A percentile compares a stretch with the other conserved stretches of the same genome.
Conservation (phyloP, 1,139 yeast genomes). For the Zygosaccharomyces sapae region DNA sequence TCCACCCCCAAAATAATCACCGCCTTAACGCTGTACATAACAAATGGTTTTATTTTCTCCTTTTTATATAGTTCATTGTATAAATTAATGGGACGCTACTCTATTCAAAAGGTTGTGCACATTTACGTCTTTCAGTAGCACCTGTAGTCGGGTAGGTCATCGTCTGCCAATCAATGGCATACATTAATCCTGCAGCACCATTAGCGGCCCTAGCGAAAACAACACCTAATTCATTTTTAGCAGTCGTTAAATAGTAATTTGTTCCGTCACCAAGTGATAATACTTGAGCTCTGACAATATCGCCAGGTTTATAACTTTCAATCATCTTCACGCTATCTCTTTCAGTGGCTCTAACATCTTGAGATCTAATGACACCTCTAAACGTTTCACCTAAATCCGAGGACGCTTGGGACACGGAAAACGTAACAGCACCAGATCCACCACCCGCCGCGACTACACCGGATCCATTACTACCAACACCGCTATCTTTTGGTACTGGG, state of each 20-base stretch:
- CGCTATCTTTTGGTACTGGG: conserved; percentile 51
- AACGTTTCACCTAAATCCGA: conserved; percentile 84
- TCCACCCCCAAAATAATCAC: conserved; percentile 28
- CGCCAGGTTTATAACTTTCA: conserved; percentile 86
- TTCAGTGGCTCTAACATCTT: conserved; percentile 87
- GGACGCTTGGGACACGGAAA: conserved; percentile 47
- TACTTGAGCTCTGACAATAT: conserved; percentile 76
- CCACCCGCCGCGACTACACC: conserved; percentile 47
- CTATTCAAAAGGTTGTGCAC: conserved; percentile 77
- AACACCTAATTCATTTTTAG: conserved; percentile 88
- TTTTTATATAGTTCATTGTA: neutral
- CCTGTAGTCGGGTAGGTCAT: conserved; percentile 85
- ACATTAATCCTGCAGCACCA: conserved; percentile 77
- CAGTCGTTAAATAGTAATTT: conserved; percentile 84
- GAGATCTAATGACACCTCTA: conserved; percentile 81
- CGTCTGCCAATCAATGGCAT: conserved; percentile 93
- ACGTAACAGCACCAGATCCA: conserved; percentile 53
- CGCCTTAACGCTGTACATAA: conserved; percentile 3
- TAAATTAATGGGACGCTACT: conserved; percentile 15
- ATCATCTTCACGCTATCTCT: conserved; percentile 79
- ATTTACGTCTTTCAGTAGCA: conserved; percentile 71
- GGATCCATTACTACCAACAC: conserved; percentile 60
- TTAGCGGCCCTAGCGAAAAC: conserved; percentile 72
- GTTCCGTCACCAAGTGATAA: conserved; percentile 91
- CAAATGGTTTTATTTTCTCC: neutral